Evolutionary conservation across 805 yeast genomes (phyloP).

Genomic region (Zygoascus bituminiphila): DNA sequence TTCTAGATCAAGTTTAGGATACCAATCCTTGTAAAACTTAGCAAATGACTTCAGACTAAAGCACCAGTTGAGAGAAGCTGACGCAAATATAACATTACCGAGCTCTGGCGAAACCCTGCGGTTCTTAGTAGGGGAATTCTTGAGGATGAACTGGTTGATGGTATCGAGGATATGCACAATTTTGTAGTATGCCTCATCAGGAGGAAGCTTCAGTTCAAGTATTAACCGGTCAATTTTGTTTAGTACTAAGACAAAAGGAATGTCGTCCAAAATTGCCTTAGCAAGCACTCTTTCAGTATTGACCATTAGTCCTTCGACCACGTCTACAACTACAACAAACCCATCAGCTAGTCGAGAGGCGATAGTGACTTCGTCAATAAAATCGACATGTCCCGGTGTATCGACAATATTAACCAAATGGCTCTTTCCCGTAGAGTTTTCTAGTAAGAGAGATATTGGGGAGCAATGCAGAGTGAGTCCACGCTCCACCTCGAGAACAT

Average conservation of each 20-base stretch:
- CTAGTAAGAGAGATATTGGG: slow-evolving; percentile 53
- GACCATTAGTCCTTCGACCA: slow-evolving; percentile 71
- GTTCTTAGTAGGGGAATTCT: slow-evolving; percentile 6
- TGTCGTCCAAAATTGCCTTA: slow-evolving; percentile 41
- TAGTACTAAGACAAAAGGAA: slow-evolving; percentile 52
- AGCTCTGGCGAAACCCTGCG: slow-evolving; percentile 49
- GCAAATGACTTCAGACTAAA: slow-evolving; percentile 67
- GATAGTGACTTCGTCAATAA: slow-evolving; percentile 62
- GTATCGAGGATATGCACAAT: slow-evolving; percentile 51
- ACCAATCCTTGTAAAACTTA: slow-evolving; percentile 33
- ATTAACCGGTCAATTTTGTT: slow-evolving; percentile 85
- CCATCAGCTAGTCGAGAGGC: slow-evolving; percentile 57
- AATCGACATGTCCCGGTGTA: slow-evolving; percentile 88
- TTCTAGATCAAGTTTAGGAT: slow-evolving; percentile 28
- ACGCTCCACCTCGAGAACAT: slow-evolving; percentile 57
- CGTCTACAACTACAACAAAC: slow-evolving; percentile 66
- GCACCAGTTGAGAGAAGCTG: slow-evolving; percentile 50
- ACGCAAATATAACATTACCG: slow-evolving; percentile 68
- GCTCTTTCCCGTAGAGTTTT: slow-evolving; percentile 47
- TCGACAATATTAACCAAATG: slow-evolving; percentile 60
- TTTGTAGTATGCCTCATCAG: slow-evolving; percentile 64
- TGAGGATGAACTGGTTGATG: slow-evolving; percentile 48
- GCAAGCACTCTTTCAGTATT: slow-evolving; percentile 43
- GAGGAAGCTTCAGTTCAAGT: slow-evolving; percentile 69
- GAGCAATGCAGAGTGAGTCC: slow-evolving; percentile 59